A percentile compares a stretch with the other conserved stretches of the same genome.
Conservation (phyloP, 164 flowering plant species). For the Litsea cubeba region DNA sequence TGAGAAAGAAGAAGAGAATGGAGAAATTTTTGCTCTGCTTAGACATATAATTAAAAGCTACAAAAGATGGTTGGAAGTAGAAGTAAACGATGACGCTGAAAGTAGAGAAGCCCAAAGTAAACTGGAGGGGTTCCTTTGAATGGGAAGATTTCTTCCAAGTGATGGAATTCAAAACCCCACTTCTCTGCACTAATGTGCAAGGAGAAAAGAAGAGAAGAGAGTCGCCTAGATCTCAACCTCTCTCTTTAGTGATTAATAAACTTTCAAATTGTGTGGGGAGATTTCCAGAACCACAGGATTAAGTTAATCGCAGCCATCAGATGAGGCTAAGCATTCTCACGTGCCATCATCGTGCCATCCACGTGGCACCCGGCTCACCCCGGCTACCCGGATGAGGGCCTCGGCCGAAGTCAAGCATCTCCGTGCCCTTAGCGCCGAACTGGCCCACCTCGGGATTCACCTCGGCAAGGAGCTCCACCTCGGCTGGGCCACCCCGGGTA, state of each 20-base stretch:
- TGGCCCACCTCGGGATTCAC: no score
- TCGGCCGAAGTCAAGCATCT: no score
- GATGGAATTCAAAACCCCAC: not conserved
- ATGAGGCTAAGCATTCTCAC: no score
- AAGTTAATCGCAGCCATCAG: no score
- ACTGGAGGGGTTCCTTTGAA: not conserved
- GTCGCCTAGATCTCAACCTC: not conserved
- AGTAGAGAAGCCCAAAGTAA: not conserved
- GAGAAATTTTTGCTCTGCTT: constrained; percentile 1
- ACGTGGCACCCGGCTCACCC: no score
- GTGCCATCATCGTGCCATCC: no score
- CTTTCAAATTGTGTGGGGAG: no score
- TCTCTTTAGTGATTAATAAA: not conserved
- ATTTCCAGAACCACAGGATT: no score
- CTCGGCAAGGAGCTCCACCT: no score
- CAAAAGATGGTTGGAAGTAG: not conserved
- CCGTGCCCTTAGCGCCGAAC: no score
- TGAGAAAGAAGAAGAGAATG: not conserved
- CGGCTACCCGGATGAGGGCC: no score
- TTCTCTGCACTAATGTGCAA: not conserved
- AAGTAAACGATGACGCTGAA: not conserved
- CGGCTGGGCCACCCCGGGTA: no score
- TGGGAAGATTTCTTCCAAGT: not conserved
- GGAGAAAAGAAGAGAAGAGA: not conserved
- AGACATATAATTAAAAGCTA: not conserved